Conservation (phyloP, 306 rosid species). For the Myrica gale region DNA sequence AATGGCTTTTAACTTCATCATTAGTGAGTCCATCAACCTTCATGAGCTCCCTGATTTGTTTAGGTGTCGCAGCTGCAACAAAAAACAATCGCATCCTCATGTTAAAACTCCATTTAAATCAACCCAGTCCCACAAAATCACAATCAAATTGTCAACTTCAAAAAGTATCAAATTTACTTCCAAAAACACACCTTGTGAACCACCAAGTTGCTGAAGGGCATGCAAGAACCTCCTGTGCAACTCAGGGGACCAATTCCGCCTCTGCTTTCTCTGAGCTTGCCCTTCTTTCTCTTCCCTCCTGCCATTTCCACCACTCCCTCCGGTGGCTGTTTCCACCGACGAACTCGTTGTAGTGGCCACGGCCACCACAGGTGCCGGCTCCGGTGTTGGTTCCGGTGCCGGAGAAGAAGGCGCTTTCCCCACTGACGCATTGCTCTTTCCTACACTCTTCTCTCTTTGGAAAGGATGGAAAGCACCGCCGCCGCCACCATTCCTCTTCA, state of each 20-base stretch:
- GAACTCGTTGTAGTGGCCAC: conserved; percentile 56
- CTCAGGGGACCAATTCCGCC: conserved; percentile 91
- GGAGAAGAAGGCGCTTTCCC: conserved; percentile 34
- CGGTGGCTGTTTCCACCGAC: conserved; percentile 37
- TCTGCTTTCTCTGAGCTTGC: conserved; percentile 64
- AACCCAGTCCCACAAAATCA: not conserved
- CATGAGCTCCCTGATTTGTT: conserved; percentile 88
- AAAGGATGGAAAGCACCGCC: conserved; percentile 75
- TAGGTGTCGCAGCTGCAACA: conserved; percentile 79
- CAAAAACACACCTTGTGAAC: conserved; percentile 62
- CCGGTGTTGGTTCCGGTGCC: conserved; percentile 40
- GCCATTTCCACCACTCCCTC: conserved; percentile 31
- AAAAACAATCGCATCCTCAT: conserved; percentile 13
- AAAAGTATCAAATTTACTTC: too few relatives aligned
- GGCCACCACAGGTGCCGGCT: conserved; percentile 36
- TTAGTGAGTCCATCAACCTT: conserved; percentile 95
- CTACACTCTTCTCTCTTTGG: conserved; percentile 54
- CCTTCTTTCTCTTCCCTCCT: conserved; percentile 64
- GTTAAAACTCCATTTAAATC: not conserved
- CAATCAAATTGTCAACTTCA: not conserved
- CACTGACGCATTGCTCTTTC: conserved; percentile 34
- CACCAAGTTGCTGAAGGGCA: conserved; percentile 88
- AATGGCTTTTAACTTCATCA: conserved; percentile 93
- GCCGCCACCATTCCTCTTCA: conserved; percentile 54
- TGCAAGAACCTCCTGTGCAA: conserved; percentile 74